Evolutionary conservation across 495 filamentous ascomycete species (phyloP).

Genomic region (Hypoxylon lienhwacheense): DNA sequence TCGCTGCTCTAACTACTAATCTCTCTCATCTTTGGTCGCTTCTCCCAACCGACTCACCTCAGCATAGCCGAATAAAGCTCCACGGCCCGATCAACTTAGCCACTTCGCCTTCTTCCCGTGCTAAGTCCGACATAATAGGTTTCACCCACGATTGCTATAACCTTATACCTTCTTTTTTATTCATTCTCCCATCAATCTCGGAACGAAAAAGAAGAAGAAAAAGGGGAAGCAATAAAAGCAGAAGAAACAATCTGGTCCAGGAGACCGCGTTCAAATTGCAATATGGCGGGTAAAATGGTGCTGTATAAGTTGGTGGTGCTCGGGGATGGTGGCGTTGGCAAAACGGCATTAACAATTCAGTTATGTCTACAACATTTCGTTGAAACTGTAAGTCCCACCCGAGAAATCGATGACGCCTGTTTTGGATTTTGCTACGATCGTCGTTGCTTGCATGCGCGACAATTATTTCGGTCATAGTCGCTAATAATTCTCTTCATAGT

Average conservation of each 20-base stretch:
- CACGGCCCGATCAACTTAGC: slow-evolving; percentile 36
- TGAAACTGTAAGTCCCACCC: slow-evolving; percentile 51
- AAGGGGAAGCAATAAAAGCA: neutral
- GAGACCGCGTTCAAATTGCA: slow-evolving; percentile 31
- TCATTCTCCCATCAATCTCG: too few species aligned
- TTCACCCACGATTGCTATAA: too few species aligned
- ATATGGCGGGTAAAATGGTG: slow-evolving; percentile 79
- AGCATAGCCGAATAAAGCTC: slow-evolving; percentile 35
- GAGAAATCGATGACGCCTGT: neutral
- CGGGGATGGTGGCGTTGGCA: slow-evolving; percentile 77
- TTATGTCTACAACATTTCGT: slow-evolving; percentile 68
- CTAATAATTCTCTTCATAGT: slow-evolving; percentile 48
- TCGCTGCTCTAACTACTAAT: slow-evolving; percentile 10
- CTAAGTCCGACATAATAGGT: slow-evolving; percentile 20
- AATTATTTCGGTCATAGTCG: slow-evolving; percentile 1
- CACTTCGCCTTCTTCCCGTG: slow-evolving; percentile 28
- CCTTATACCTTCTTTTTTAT: too few species aligned
- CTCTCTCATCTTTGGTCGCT: slow-evolving; percentile 17
- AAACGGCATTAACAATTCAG: slow-evolving; percentile 97
- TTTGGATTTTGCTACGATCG: neutral
- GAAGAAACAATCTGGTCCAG: slow-evolving; percentile 15
- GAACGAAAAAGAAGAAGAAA: too few species aligned
- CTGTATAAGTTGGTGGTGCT: slow-evolving; percentile 98
- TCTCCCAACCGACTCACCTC: slow-evolving; percentile 24
- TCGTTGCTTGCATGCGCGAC: slow-evolving; percentile 2